These are phyloP conservation scores for Pseudogymnoascus sp. DNA, from an alignment of 2,329 filamentous ascomycete species.

Conservation along the genomic window DNA sequence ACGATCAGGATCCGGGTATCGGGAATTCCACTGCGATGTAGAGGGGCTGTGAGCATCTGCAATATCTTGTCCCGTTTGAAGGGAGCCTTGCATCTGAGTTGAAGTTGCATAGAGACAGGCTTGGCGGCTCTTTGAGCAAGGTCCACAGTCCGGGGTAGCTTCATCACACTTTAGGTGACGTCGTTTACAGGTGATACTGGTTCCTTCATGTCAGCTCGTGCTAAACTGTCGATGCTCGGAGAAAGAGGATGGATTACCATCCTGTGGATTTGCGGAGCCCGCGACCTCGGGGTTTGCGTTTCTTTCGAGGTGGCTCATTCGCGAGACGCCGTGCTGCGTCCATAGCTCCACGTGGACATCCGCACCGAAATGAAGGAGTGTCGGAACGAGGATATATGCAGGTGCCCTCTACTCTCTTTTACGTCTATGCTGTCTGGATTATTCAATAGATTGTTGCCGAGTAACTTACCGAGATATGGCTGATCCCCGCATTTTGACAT, in stretches of 20 bases:
- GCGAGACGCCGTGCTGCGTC: not conserved
- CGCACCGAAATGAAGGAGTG: not conserved
- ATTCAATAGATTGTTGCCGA: not conserved
- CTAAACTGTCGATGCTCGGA: not conserved
- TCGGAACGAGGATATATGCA: not conserved
- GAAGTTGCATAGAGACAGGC: constrained; percentile 32
- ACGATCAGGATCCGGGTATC: constrained; percentile 6
- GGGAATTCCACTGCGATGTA: not conserved
- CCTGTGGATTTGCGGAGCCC: constrained; percentile 37
- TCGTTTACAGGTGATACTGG: constrained; percentile 34
- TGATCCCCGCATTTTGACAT: not conserved
- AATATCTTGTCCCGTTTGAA: not conserved
- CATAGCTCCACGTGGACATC: not conserved
- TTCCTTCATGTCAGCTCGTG: constrained; percentile 6
- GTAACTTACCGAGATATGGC: not conserved
- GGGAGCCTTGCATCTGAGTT: not conserved
- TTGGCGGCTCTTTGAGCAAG: constrained; percentile 36
- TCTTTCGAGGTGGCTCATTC: not conserved
- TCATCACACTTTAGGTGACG: constrained; percentile 42
- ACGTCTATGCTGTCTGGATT: not conserved
- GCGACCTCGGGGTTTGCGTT: constrained; percentile 31
- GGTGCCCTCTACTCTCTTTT: not conserved
- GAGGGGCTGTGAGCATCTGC: not conserved
- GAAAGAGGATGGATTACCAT: constrained; percentile 21
- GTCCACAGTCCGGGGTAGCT: constrained; percentile 34